These are phyloP conservation scores for Aphanocladium album DNA, from an alignment of 2,329 filamentous ascomycete species.

Conservation along the genomic window DNA sequence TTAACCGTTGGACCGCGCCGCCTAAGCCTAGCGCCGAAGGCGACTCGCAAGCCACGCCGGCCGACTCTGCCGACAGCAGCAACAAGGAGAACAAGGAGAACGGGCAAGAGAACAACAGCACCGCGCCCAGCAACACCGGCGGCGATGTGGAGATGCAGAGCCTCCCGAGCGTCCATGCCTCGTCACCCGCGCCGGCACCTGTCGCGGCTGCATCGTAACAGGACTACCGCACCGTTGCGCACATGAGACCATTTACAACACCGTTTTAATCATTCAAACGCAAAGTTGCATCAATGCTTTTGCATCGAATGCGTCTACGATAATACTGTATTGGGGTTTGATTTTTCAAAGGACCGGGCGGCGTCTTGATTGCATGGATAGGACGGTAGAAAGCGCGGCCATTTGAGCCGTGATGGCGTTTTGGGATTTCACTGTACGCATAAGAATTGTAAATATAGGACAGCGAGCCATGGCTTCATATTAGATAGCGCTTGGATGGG, in stretches of 20 bases:
- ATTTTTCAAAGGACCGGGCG: neutral
- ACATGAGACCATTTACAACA: too few relatives aligned
- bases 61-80: conserved; percentile 46
- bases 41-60: conserved; percentile 40
- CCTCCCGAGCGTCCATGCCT: conserved; percentile 44
- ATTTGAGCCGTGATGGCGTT: neutral
- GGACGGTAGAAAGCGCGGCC: neutral
- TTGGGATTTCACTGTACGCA: neutral
- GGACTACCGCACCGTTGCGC: neutral
- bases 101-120: conserved; percentile 44
- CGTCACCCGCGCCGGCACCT: conserved; percentile 40
- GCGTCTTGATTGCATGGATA: conserved; percentile 1
- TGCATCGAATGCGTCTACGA: too few relatives aligned
- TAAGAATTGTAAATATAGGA: conserved; percentile 9
- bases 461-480: neutral
- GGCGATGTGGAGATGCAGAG: conserved; percentile 50
- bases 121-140: conserved; percentile 38
- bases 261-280: neutral
- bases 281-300: too few relatives aligned
- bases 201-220: conserved; percentile 40
- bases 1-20: conserved; percentile 77
- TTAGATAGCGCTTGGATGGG: conserved; percentile 9
- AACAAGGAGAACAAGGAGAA: conserved; percentile 64
- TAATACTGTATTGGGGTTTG: neutral
- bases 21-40: conserved; percentile 48